Evolutionary conservation across 2,329 filamentous ascomycete genomes (phyloP), one percentile per base, ranked within the genome.

Genomic region (Colletotrichum sp.): DNA sequence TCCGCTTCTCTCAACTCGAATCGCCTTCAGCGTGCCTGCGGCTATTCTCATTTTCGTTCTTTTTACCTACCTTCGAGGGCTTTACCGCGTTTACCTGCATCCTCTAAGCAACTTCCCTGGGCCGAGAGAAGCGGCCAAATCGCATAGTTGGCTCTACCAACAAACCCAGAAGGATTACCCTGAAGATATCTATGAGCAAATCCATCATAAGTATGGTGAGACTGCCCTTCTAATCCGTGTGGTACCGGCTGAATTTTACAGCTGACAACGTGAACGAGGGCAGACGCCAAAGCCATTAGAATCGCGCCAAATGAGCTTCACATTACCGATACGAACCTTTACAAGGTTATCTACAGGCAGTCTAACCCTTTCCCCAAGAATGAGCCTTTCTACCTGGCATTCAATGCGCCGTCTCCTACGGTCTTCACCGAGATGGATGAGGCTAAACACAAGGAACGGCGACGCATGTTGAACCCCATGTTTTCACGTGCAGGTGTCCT

Each of bases 321-420:
- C 34, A 39, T 64, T 8, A 36, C 30, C 22, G 62, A 64, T 5
- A 24, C 34, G 18, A 39, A 24, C 15, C 62, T 64, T 5, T 64
- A 64, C 62, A 64, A 71, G 34, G 59, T 64, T 13, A 71, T 71
- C 10, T 71, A 71, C 39, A 64, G 10, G 24, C 68, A 71, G 18
- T n/a, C n/a, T 6, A 52, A 55, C 6, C 59, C 68, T 6, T 71
- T 64, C 5, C 59, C 30, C 6, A 71, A 71, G n/a, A 24, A 71
- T 18, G 39, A 55, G 9, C n/a, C 39, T 15, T 71, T 71, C 26
- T 71, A 71, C 22, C 4, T 26, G 4, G 24, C 18, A 13, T 71
- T 71, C 10, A 36, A 52, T 13, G 22, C 57, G 13, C 22, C 28
- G 18, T 34, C 28, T 22, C 68, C 24, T 6, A 71, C 59, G 5